phyloP scores from a whole-genome alignment of 2,329 filamentous ascomycete species.

The Xylariaceae sp. region DNA sequence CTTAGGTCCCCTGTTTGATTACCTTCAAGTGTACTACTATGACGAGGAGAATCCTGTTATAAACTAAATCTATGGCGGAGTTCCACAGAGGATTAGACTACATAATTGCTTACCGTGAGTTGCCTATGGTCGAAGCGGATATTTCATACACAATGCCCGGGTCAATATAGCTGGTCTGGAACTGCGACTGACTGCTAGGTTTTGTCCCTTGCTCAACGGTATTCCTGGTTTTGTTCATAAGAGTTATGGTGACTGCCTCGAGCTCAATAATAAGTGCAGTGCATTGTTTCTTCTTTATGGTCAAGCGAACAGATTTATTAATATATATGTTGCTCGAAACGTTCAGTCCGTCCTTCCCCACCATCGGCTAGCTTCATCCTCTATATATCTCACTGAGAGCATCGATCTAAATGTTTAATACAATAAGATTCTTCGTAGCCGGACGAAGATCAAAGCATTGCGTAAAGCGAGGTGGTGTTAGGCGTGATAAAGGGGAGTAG shows the following conservation, averaged over 20 bases:
- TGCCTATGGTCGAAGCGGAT: too few relatives aligned
- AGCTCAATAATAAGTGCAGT: not conserved
- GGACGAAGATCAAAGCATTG: conserved; percentile 18
- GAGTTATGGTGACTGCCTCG: not conserved
- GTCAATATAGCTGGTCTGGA: too few relatives aligned
- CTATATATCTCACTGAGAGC: conserved; percentile 27
- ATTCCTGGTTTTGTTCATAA: not conserved
- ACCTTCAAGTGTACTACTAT: too few relatives aligned
- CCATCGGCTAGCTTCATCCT: conserved; percentile 16
- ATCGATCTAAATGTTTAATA: conserved; percentile 23
- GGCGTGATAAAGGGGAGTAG: conserved; percentile 4
- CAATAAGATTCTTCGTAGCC: conserved; percentile 20
- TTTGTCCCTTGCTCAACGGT: too few relatives aligned
- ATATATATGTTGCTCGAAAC: conserved; percentile 25
- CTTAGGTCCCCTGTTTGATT: too few relatives aligned
- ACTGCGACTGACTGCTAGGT: too few relatives aligned
- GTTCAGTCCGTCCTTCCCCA: conserved; percentile 25
- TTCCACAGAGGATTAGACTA: too few relatives aligned
- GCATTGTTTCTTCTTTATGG: not conserved
- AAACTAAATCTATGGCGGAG: too few relatives aligned
- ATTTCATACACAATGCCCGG: too few relatives aligned
- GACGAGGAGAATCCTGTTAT: too few relatives aligned
- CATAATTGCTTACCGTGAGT: too few relatives aligned
- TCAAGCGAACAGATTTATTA: conserved; percentile 26
- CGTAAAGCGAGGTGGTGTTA: not conserved